A percentile compares a stretch with the other conserved stretches of the same genome.
Evolutionary conservation across 306 rosid species (phyloP).

Genomic region (Castanea mollissima): DNA sequence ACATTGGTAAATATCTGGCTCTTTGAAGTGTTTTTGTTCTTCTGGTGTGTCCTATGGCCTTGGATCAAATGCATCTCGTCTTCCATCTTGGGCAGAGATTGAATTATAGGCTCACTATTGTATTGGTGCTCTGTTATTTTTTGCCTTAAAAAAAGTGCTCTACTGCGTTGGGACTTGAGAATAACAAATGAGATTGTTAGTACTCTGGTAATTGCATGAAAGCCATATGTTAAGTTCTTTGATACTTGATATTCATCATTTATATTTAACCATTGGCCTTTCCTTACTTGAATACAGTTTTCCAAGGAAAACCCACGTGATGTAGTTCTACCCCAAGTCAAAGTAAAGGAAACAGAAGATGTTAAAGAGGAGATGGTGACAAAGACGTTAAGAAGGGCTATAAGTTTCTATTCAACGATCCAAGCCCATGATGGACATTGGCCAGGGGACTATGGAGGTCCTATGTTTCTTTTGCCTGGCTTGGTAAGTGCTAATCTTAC

Average conservation of each 20-base stretch:
- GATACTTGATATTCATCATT: background rate
- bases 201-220: background rate
- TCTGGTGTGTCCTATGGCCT: background rate
- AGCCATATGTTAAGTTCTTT: background rate
- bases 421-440: constrained; percentile 87
- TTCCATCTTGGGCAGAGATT: background rate
- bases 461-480: constrained; percentile 94
- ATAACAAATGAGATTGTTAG: too few relatives aligned
- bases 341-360: constrained; percentile 57
- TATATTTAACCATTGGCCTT: background rate
- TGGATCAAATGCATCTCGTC: background rate
- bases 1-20: background rate
- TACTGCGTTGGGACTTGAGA: too few relatives aligned
- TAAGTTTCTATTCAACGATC: constrained; percentile 61
- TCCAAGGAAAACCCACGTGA: constrained; percentile 52
- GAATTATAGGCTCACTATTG: background rate
- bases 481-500: constrained; percentile 46
- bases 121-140: background rate
- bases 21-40: background rate
- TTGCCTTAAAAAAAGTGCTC: too few relatives aligned
- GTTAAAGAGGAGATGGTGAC: constrained; percentile 51
- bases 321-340: constrained; percentile 52
- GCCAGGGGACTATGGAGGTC: constrained; percentile 96
- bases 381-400: constrained; percentile 57
- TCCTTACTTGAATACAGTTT: constrained; percentile 37